Evolutionary conservation across 23 red algal genomes (phyloP), one percentile per base, ranked within the genome.

Genomic region (Gracilaria gracilis): DNA sequence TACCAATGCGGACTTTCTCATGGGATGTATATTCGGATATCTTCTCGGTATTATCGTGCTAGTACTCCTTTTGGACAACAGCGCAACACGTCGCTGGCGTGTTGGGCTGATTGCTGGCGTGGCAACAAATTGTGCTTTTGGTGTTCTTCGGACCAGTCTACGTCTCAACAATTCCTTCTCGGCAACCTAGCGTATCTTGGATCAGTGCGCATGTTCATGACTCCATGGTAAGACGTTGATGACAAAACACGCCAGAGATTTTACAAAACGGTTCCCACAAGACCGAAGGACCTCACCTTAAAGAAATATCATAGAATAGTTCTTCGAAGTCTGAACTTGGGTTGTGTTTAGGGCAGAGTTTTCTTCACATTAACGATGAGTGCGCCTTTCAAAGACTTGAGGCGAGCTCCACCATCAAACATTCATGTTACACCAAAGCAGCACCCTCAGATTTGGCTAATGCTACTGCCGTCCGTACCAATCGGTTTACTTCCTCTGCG

Each of bases 11-110:
- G 88, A 91, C 51, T 91, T 91, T 91, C 51, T 91, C 3, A 70
- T 91, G 88, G 88, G 88, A 15, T 91, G 88, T 31, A 83, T 91
- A 62, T 82, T 81, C 48, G 88, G 88, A 72, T 91, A 91, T 47
- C 40, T 91, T 58, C 59, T 91, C 21, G 88, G 88, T 40, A 74
- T 91, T 38, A 81, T 91, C 24, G 67, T 83, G 17, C 88, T 91
- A 9, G 88, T 83, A n/a, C 76, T 91, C 2, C 64, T 91, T 27
- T 44, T 91, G 25, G 88, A 91, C 24, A 81, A 50, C 44, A 91
- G 80, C 64, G 78, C 78, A 82, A 91, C 76, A 27, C 48, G 88
- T 3, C 32, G 88, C 51, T 91, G 88, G 88, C 59, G 88, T 28
- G 57, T 91, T 27, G 88, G 88, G 27, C 78, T 91, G 25, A 72